A percentile compares a stretch with the other conserved stretches of the same genome.
These are phyloP conservation scores for Fusarium longipes DNA, from an alignment of 2,329 filamentous ascomycete species.

Conservation along the genomic window DNA sequence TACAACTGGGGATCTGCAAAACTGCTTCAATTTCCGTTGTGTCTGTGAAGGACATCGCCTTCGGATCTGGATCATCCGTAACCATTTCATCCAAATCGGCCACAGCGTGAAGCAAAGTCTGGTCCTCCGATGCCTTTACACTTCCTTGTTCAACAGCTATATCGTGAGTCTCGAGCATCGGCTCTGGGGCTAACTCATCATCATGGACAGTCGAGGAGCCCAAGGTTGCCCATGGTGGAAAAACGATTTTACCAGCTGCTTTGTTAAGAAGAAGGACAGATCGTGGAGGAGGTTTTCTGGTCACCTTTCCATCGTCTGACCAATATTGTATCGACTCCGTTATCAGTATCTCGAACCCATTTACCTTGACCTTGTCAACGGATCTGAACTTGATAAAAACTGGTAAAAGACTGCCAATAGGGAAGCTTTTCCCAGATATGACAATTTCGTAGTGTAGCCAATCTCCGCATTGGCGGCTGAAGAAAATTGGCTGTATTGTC, in stretches of 20 bases:
- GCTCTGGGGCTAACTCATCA: background rate
- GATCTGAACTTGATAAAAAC: background rate
- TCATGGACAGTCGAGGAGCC: background rate
- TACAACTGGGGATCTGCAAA: background rate
- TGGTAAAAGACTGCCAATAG: background rate
- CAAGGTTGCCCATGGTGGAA: background rate
- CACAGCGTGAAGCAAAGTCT: background rate
- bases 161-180: background rate
- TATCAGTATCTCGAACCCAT: background rate
- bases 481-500: background rate
- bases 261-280: background rate
- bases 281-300: background rate
- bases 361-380: background rate
- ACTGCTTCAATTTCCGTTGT: background rate
- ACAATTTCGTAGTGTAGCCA: background rate
- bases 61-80: background rate
- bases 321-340: conserved; percentile 1
- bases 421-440: background rate
- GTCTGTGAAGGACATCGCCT: background rate
- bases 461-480: background rate
- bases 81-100: background rate
- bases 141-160: background rate
- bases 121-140: background rate
- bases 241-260: background rate
- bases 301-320: background rate